Conservation (phyloP, 78 protist genomes). For the Chrysochromulina tobinii region DNA sequence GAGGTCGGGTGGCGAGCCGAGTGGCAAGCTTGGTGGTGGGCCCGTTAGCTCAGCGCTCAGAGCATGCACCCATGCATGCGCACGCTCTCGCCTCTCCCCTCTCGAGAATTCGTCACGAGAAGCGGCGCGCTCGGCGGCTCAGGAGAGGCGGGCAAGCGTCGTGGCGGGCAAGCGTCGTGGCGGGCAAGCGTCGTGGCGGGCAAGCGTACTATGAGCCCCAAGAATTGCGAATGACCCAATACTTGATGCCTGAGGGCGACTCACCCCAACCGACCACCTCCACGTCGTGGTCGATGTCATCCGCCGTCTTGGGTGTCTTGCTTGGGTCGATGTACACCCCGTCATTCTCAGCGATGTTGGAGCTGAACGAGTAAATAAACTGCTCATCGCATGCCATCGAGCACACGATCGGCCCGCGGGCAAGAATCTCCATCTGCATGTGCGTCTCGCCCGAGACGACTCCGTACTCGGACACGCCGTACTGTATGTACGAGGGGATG, state of each 20-base stretch:
- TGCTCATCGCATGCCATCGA: conserved; percentile 22
- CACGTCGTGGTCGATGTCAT: conserved; percentile 69
- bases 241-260: not conserved
- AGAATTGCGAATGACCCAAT: not conserved
- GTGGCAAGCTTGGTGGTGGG: too few relatives aligned
- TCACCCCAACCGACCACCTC: conserved; percentile 64
- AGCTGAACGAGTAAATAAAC: not conserved
- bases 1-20: too few relatives aligned
- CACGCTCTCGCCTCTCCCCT: too few relatives aligned
- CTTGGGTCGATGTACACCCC: not conserved
- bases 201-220: not conserved
- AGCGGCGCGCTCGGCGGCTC: too few relatives aligned
- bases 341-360: not conserved
- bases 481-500: conserved; percentile 53
- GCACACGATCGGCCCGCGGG: conserved; percentile 72
- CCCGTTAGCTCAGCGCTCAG: too few relatives aligned
- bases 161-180: too few relatives aligned
- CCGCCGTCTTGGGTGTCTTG: too few relatives aligned
- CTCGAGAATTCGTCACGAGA: too few relatives aligned
- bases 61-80: too few relatives aligned
- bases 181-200: not conserved
- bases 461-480: conserved; percentile 69
- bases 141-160: too few relatives aligned
- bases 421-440: conserved; percentile 75
- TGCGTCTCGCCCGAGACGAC: conserved; percentile 60